Evolutionary conservation across 805 yeast genomes (phyloP), one percentile per base, ranked within the genome.

Genomic region (Hanseniaspora lindneri): DNA sequence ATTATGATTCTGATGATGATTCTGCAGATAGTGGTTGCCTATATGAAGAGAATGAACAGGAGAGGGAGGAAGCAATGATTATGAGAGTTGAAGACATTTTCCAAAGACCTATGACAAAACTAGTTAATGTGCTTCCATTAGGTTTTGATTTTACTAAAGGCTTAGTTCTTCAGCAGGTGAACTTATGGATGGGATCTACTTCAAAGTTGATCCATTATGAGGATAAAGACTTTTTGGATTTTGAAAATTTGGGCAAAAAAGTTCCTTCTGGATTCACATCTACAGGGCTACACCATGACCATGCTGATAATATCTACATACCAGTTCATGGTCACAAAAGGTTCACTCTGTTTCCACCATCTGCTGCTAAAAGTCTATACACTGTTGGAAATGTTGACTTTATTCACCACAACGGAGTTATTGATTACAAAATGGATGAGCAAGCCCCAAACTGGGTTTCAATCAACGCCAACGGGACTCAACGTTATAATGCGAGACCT

Each of bases 251-350:
- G 4, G 84, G 84, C 1, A 73, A 75, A 56, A 64, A 64, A 20
- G 61, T 80, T 0, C 81, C 85, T 1, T 73, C 74, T 1, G 66
- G 68, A 1, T 81, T 80, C 1, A 67, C 78, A 0, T 79, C 86
- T 0, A 79, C 87, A 1, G 89, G 89, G 0, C 63, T 82, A 11
- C 89, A 82, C 55, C 89, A 82, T 59, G 89, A 82, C 59, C 88
- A 81, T 61, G 84, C 88, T 1, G 88, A 81, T 58, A 82, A 82
- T 56, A 63, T 82, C 30, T 82, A 82, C 58, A 67, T 81, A 4
- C 74, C 82, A 1, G 58, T 76, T 1, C 62, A 69, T 24, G 92
- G 89, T 0, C 58, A 55, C 7, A 82, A 82, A 56, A 59, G 87
- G 52, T 82, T 82, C 60, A 80, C 88, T 0, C 55, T 82, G 5